A percentile compares a stretch with the other conserved stretches of the same genome.
phyloP scores from a whole-genome alignment of 148 eudicot genomes.

The Rhododendron simsii region DNA sequence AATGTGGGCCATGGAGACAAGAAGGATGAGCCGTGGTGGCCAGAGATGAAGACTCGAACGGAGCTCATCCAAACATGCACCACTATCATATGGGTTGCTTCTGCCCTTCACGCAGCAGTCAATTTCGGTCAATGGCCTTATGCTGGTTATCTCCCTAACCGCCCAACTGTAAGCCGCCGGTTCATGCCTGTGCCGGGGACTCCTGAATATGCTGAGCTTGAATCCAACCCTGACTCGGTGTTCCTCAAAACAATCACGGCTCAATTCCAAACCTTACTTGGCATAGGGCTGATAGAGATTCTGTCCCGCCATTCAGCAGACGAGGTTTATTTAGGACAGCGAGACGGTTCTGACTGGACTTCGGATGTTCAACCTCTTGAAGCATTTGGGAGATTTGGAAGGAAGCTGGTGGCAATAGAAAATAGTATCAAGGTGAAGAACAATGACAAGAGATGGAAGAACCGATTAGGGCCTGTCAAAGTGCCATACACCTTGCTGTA shows the following conservation, averaged over 20 bases:
- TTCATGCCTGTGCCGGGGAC: conserved; percentile 24
- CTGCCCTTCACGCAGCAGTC: conserved; percentile 10
- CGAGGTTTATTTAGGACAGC: neutral
- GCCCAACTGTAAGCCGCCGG: conserved; percentile 24
- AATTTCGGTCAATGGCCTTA: conserved; percentile 9
- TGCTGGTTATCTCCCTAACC: conserved; percentile 27
- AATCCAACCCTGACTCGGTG: neutral
- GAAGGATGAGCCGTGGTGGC: conserved; percentile 18
- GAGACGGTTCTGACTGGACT: neutral
- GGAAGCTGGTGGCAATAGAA: conserved; percentile 18
- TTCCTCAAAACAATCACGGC: neutral
- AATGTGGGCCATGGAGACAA: conserved; percentile 12
- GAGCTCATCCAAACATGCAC: conserved; percentile 16
- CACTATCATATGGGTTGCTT: conserved; percentile 22
- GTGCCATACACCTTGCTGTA: conserved; percentile 26
- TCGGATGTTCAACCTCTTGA: conserved; percentile 2
- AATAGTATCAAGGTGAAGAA: conserved; percentile 13
- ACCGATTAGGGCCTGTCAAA: conserved; percentile 24
- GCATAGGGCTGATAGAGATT: neutral
- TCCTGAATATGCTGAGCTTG: neutral
- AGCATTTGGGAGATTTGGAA: conserved; percentile 20
- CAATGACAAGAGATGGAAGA: conserved; percentile 13
- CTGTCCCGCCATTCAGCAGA: neutral
- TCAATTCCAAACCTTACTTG: neutral
- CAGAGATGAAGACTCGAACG: conserved; percentile 5